A percentile compares a stretch with the other conserved stretches of the same genome.
These are phyloP conservation scores for Trypanosomatidae sp. DNA, from an alignment of 208 protist species.

Conservation along the genomic window DNA sequence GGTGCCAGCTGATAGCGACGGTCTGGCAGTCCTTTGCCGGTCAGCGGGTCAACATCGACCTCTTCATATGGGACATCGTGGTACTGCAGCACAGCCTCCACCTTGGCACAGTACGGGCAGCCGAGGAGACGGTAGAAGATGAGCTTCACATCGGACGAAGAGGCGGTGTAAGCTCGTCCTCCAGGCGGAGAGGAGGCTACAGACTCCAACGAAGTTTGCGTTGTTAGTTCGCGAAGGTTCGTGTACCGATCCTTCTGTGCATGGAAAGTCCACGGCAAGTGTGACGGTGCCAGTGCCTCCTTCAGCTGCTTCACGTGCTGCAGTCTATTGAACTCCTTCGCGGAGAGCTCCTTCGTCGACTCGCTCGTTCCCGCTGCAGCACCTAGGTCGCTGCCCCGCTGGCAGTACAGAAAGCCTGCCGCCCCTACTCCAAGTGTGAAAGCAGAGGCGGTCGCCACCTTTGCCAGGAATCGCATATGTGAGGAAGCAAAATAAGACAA, in stretches of 20 bases:
- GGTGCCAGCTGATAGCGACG: slow-evolving; percentile 69
- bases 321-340: slow-evolving; percentile 67
- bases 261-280: slow-evolving; percentile 55
- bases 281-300: slow-evolving; percentile 36
- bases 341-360: slow-evolving; percentile 29
- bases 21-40: slow-evolving; percentile 58
- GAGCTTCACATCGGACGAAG: slow-evolving; percentile 36
- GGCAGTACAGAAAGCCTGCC: slow-evolving; percentile 10
- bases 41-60: slow-evolving; percentile 71
- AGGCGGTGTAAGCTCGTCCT: slow-evolving; percentile 13
- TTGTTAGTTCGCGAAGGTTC: slow-evolving; percentile 12
- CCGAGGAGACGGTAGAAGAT: slow-evolving; percentile 74
- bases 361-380: neutral
- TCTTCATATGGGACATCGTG: slow-evolving; percentile 67
- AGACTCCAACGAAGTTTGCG: neutral
- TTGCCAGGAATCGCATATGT: slow-evolving; percentile 24
- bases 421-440: slow-evolving; percentile 12
- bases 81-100: slow-evolving; percentile 71
- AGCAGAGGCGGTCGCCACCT: slow-evolving; percentile 15
- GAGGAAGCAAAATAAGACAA: neutral
- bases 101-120: slow-evolving; percentile 88
- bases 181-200: neutral
- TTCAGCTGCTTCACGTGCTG: slow-evolving; percentile 47
- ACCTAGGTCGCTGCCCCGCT: slow-evolving; percentile 5
- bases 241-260: slow-evolving; percentile 13